A percentile compares a stretch with the other conserved stretches of the same genome.
These are phyloP conservation scores for Podospora pseudopauciseta DNA, from an alignment of 495 filamentous ascomycete genomes.

Conservation along the genomic window DNA sequence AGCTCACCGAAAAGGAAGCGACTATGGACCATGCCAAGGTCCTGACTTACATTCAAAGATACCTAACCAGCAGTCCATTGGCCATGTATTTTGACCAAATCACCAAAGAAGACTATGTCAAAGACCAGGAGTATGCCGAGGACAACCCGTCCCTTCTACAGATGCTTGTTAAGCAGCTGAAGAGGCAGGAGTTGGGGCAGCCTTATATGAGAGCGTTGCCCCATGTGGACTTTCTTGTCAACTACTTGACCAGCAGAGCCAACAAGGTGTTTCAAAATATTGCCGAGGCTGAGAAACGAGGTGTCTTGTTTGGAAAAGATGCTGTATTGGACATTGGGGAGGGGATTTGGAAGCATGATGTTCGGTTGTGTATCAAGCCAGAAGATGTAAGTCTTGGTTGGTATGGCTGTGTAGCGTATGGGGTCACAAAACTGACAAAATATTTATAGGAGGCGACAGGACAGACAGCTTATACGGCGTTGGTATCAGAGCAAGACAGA, in stretches of 20 bases:
- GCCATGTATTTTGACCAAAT: slow-evolving; percentile 40
- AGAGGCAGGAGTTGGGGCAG: slow-evolving; percentile 39
- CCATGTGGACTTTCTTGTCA: slow-evolving; percentile 44
- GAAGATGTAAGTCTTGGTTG: neutral
- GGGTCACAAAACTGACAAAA: slow-evolving; percentile 14
- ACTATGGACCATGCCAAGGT: slow-evolving; percentile 53
- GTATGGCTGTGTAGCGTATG: neutral
- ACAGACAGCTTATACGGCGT: slow-evolving; percentile 35
- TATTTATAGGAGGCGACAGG: slow-evolving; percentile 28
- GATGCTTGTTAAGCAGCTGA: slow-evolving; percentile 45
- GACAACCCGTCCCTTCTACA: slow-evolving; percentile 40
- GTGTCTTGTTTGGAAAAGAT: slow-evolving; percentile 49
- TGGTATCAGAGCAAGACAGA: slow-evolving; percentile 28
- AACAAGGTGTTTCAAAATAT: slow-evolving; percentile 48
- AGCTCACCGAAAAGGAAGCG: slow-evolving; percentile 52
- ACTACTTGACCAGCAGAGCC: slow-evolving; percentile 40
- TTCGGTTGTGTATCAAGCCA: slow-evolving; percentile 28
- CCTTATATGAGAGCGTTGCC: slow-evolving; percentile 39
- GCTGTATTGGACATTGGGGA: slow-evolving; percentile 36
- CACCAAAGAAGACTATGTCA: slow-evolving; percentile 28
- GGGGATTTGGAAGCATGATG: slow-evolving; percentile 39
- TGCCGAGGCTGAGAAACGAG: slow-evolving; percentile 52
- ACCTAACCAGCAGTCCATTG: slow-evolving; percentile 46
- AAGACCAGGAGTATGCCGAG: slow-evolving; percentile 34
- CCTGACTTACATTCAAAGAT: slow-evolving; percentile 50